phyloP scores from a whole-genome alignment of 2,329 filamentous ascomycete species.

The Neofusicoccum sp. region DNA sequence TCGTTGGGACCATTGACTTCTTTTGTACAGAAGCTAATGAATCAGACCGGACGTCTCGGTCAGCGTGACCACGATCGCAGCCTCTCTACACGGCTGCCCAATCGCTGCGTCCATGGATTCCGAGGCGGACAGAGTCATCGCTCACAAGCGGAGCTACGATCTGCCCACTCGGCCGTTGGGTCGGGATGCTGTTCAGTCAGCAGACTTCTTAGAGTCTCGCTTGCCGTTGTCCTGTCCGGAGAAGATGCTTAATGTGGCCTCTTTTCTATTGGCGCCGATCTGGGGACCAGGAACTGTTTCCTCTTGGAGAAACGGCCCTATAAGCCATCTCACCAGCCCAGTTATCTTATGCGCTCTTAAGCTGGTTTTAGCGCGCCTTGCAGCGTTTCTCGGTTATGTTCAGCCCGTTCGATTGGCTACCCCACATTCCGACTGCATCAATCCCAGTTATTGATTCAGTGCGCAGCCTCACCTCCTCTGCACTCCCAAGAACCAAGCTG shows the following conservation, averaged over 20 bases:
- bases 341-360: neutral
- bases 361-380: neutral
- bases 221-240: neutral
- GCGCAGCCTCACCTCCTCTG: neutral
- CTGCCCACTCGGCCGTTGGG: neutral
- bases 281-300: neutral
- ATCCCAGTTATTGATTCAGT: neutral
- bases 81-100: neutral
- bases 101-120: neutral
- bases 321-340: conserved; percentile 6
- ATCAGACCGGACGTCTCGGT: neutral
- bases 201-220: neutral
- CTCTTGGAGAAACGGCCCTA: neutral
- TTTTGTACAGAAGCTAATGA: neutral
- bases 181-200: neutral
- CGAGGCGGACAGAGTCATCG: neutral
- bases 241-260: neutral
- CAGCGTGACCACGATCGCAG: neutral
- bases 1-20: neutral
- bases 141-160: neutral
- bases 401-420: neutral
- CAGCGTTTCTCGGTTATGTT: neutral
- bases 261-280: neutral
- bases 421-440: neutral
- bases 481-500: neutral